A percentile compares a stretch with the other conserved stretches of the same genome.
Evolutionary conservation across 345 rosid species (phyloP).

Genomic region (Ceriops zippeliana): DNA sequence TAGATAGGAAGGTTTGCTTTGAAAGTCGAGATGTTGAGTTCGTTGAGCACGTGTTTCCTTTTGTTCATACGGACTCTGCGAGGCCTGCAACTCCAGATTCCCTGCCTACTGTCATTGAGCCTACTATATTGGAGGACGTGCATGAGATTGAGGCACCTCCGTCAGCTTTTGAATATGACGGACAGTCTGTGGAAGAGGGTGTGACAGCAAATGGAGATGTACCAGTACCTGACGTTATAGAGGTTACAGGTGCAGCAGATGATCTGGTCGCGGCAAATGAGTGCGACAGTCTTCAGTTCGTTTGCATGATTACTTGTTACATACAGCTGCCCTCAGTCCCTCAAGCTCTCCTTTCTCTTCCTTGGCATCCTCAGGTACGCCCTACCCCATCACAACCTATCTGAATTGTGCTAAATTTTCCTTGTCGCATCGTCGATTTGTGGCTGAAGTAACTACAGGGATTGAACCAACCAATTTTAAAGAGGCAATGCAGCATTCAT

Average conservation of each 20-base stretch:
- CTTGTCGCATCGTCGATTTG: background rate
- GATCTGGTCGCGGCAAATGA: background rate
- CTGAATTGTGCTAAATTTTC: background rate
- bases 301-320: background rate
- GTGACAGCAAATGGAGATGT: background rate
- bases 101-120: background rate
- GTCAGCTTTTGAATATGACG: background rate
- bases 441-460: background rate
- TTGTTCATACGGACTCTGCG: background rate
- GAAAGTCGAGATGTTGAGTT: background rate
- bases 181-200: background rate
- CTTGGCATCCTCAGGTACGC: background rate
- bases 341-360: no score
- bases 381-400: background rate
- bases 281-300: background rate
- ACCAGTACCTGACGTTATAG: background rate
- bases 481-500: background rate
- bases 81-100: background rate
- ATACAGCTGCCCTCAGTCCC: background rate
- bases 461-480: background rate
- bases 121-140: no score
- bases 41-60: background rate
- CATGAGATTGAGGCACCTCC: background rate
- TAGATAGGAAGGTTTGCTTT: background rate
- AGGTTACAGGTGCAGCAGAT: background rate